Evolutionary conservation across 805 yeast genomes (phyloP), one percentile per base, ranked within the genome.

Genomic region (Zygotorulaspora florentina): DNA sequence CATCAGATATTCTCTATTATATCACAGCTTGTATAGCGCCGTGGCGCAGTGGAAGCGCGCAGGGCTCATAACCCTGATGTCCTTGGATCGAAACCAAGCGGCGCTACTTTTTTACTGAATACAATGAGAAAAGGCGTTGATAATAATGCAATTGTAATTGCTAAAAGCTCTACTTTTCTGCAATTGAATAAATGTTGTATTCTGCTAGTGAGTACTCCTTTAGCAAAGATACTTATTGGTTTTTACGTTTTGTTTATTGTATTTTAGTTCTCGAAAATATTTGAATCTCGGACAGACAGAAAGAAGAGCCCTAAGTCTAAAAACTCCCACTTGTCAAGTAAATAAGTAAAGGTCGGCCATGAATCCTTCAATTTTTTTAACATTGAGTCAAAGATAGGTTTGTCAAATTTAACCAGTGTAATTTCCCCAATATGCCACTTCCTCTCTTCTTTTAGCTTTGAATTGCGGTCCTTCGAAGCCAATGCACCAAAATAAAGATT

Each of bases 41-140:
- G 89, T 85, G 91, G 91, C 93, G 95, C 91, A 85, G 95, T 83
- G 95, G 95, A 85, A 85, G 91, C 93, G 93, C 91, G 91, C 91
- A 83, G 93, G 93, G 95, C 95, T 85, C 95, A 85, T 85, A 85
- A 85, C 95, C 91, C 93, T 85, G 91, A 85, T 83, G 91, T 84
- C 95, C 89, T 79, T 73, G 89, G 95, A 85, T 85, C 95, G 95
- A 85, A 84, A 85, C 93, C 87, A 72, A 79, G 87, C 88, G 85
- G 85, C 87, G 93, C 93, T 85, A 84, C 31, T 46, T 50, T 58
- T 55, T 54, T 45, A 11, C 6, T 12, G 13, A 18, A 35, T 9
- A 15, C n/a, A 35, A 8, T 15, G 8, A 29, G 33, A 20, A 20
- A 7, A 20, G 7, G 25, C 7, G 4, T 4, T 5, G n/a, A 29